A percentile compares a stretch with the other conserved stretches of the same genome.
Conservation (phyloP, 78 protist species). For the Dictyostelium intermedium region DNA sequence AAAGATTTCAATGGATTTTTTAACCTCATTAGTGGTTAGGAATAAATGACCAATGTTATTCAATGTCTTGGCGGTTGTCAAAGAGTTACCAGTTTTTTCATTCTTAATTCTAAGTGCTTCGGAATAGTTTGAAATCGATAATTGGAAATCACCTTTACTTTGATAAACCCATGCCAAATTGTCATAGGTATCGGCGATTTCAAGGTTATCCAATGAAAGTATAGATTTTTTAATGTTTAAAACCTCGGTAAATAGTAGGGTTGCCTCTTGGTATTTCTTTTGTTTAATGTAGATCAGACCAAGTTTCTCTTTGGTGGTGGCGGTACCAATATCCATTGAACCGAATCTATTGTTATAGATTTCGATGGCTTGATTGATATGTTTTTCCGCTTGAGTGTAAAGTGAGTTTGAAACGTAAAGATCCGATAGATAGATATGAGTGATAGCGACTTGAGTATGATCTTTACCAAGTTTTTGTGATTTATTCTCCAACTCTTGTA, state of each 20-base stretch:
- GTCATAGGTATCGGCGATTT: constrained; percentile 61
- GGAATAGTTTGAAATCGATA: constrained; percentile 4
- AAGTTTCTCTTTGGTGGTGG: constrained; percentile 16
- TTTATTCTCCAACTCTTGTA: constrained; percentile 36
- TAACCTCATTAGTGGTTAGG: constrained; percentile 15
- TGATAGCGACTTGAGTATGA: constrained; percentile 41
- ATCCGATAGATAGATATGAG: constrained; percentile 57
- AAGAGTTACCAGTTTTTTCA: constrained; percentile 36
- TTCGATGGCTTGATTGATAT: constrained; percentile 13
- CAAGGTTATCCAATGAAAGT: neutral
- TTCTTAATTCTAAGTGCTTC: constrained; percentile 43
- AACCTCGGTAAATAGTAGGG: neutral
- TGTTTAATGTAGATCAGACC: constrained; percentile 31
- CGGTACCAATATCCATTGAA: constrained; percentile 30
- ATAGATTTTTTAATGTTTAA: neutral
- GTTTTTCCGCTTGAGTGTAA: neutral
- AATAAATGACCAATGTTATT: constrained; percentile 62
- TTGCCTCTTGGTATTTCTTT: constrained; percentile 31
- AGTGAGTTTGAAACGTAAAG: constrained; percentile 28
- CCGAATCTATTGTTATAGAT: constrained; percentile 37
- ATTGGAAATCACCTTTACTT: constrained; percentile 16
- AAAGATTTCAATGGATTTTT: constrained; percentile 42
- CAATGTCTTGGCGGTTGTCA: constrained; percentile 54
- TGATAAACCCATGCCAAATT: constrained; percentile 60
- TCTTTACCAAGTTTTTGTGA: constrained; percentile 37